Percentiles rank a stretch among this genome's conserved stretches.
Evolutionary conservation across 768 basidiomycete species (phyloP).

Genomic region (Asterophora parasitica): DNA sequence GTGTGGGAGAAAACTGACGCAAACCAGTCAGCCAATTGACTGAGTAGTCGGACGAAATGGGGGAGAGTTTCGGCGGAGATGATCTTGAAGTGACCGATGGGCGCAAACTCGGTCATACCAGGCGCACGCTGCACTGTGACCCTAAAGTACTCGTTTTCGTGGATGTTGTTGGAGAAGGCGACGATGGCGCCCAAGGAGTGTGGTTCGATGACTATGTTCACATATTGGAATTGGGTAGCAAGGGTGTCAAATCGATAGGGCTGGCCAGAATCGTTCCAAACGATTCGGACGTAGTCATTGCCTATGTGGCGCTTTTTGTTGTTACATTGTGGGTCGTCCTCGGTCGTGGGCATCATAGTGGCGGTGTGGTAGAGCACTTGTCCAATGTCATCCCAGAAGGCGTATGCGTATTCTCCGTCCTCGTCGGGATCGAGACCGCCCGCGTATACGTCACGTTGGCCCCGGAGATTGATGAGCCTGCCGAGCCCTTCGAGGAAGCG

Average conservation of each 20-base stretch:
- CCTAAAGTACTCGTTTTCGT: conserved; percentile 96
- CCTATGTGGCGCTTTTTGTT: conserved; percentile 96
- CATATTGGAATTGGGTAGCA: conserved; percentile 89
- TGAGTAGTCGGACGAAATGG: conserved; percentile 82
- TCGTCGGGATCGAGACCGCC: conserved; percentile 88
- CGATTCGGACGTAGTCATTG: conserved; percentile 92
- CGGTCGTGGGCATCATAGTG: conserved; percentile 89
- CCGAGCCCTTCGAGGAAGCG: conserved; percentile 91
- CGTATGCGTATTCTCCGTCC: conserved; percentile 96
- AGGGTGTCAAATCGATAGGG: conserved; percentile 91
- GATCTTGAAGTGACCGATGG: conserved; percentile 90
- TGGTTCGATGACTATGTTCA: conserved; percentile 96
- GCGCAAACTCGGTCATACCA: conserved; percentile 92
- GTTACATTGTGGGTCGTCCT: conserved; percentile 62
- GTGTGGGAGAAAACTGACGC: conserved; percentile 78
- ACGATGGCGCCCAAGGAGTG: conserved; percentile 82
- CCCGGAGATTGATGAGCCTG: conserved; percentile 79
- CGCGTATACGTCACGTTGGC: conserved; percentile 88
- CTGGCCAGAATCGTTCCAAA: conserved; percentile 96
- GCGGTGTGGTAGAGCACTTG: conserved; percentile 95
- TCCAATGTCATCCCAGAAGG: conserved; percentile 98
- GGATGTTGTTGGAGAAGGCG: conserved; percentile 76
- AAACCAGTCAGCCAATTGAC: conserved; percentile 86
- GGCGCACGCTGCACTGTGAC: conserved; percentile 83
- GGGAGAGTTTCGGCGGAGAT: conserved; percentile 87